A percentile compares a stretch with the other conserved stretches of the same genome.
Conservation (phyloP, 768 basidiomycete genomes). For the Dacryopinax spathularia region DNA sequence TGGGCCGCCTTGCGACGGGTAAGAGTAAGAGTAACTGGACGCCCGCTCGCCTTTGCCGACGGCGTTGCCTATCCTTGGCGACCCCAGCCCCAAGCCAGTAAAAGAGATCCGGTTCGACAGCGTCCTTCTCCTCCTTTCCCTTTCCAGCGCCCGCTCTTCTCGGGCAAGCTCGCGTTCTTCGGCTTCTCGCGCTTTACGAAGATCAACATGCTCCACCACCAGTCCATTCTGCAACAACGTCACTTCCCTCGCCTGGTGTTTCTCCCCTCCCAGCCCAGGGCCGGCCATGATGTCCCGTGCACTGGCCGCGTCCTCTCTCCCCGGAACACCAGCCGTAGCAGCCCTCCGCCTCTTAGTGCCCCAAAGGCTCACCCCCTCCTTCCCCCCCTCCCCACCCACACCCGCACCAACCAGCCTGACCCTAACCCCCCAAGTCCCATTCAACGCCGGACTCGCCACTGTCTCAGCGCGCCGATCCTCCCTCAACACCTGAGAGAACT, state of each 20-base stretch:
- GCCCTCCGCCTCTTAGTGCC: neutral
- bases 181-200: slow-evolving; percentile 22
- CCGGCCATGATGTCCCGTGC: too few relatives aligned
- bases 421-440: neutral
- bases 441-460: neutral
- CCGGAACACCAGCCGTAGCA: too few relatives aligned
- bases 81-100: neutral
- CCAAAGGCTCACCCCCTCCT: neutral
- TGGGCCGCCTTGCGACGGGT: neutral
- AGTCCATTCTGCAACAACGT: slow-evolving; percentile 78
- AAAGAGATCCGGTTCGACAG: neutral
- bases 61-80: neutral
- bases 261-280: slow-evolving; percentile 22
- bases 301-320: too few relatives aligned
- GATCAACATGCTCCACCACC: slow-evolving; percentile 77
- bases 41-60: neutral
- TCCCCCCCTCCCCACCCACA: neutral
- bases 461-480: neutral
- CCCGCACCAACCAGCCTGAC: neutral
- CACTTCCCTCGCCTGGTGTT: slow-evolving; percentile 49
- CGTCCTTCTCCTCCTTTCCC: neutral
- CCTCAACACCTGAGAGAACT: slow-evolving; percentile 48
- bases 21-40: neutral
- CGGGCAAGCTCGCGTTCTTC: neutral
- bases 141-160: slow-evolving; percentile 7